phyloP scores from a whole-genome alignment of 1,284 basidiomycete genomes.

The Heterobasidion occidentale region DNA sequence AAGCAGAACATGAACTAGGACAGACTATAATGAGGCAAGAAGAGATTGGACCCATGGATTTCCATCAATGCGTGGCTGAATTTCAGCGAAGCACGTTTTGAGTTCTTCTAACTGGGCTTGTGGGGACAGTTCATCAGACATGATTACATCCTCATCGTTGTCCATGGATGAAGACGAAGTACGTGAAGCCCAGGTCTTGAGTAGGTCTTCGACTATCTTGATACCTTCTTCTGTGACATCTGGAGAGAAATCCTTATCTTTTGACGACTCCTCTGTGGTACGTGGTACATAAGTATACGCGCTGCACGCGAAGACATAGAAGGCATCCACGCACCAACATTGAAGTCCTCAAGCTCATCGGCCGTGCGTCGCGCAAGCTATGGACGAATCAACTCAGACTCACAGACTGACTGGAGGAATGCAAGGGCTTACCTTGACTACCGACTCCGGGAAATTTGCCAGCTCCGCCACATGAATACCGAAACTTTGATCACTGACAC shows the following conservation, averaged over 20 bases:
- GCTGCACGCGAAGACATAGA: background rate
- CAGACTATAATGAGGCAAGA: conserved; percentile 33
- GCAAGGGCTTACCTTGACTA: conserved; percentile 64
- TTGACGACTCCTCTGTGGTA: conserved; percentile 21
- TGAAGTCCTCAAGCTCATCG: conserved; percentile 94
- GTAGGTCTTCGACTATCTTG: conserved; percentile 72
- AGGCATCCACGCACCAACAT: conserved; percentile 32
- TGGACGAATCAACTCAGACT: background rate
- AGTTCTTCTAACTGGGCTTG: conserved; percentile 64
- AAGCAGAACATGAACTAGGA: no score
- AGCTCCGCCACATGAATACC: conserved; percentile 98
- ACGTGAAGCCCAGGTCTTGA: conserved; percentile 63
- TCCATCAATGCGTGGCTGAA: conserved; percentile 57
- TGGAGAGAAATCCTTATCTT: conserved; percentile 40
- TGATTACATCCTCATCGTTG: conserved; percentile 48
- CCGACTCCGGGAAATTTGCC: conserved; percentile 93
- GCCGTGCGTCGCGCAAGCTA: conserved; percentile 93
- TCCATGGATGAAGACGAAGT: conserved; percentile 19
- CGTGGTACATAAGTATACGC: background rate
- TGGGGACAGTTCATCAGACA: conserved; percentile 34
- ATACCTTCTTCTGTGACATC: conserved; percentile 75
- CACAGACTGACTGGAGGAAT: background rate
- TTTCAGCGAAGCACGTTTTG: conserved; percentile 58
- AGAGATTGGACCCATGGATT: conserved; percentile 75
- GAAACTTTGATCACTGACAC: conserved; percentile 93